phyloP scores from a whole-genome alignment of 2,329 filamentous ascomycete species.

The Fusarium sp. region DNA sequence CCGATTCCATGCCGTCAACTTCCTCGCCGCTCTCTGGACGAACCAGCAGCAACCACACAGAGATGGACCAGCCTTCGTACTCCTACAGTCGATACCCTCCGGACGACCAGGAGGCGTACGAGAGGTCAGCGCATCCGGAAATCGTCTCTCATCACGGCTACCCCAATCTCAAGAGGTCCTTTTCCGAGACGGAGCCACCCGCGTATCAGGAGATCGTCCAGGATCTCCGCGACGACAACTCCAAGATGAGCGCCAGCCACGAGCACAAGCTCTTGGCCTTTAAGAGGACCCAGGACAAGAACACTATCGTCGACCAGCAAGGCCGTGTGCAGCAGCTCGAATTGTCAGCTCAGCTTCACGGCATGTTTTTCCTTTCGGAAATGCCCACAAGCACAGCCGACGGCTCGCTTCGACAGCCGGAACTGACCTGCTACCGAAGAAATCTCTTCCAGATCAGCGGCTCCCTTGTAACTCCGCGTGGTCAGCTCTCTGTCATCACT shows the following conservation, averaged over 20 bases:
- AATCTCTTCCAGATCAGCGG: constrained; percentile 98
- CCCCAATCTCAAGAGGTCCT: constrained; percentile 68
- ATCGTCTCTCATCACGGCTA: constrained; percentile 65
- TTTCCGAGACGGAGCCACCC: constrained; percentile 66
- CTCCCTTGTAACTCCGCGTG: constrained; percentile 83
- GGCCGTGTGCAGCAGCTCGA: constrained; percentile 72
- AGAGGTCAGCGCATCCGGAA: constrained; percentile 62
- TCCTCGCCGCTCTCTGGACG: constrained; percentile 62
- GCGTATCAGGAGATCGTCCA: constrained; percentile 72
- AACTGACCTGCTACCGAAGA: constrained; percentile 94
- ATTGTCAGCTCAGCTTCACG: constrained; percentile 80
- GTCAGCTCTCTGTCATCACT: constrained; percentile 82
- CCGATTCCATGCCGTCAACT: constrained; percentile 61
- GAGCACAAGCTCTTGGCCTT: constrained; percentile 73
- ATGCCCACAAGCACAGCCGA: constrained; percentile 74
- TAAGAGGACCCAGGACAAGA: constrained; percentile 68
- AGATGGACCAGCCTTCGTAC: constrained; percentile 64
- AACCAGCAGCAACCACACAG: constrained; percentile 62
- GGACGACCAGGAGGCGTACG: constrained; percentile 67
- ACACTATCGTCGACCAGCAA: constrained; percentile 70
- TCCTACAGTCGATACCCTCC: constrained; percentile 66
- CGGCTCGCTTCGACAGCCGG: constrained; percentile 73
- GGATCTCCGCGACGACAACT: constrained; percentile 69
- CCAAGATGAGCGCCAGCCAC: constrained; percentile 68
- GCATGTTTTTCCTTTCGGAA: constrained; percentile 90